A percentile compares a stretch with the other conserved stretches of the same genome.
These are phyloP conservation scores for Fusarium circinatum DNA, from an alignment of 2,329 filamentous ascomycete species.

Conservation along the genomic window DNA sequence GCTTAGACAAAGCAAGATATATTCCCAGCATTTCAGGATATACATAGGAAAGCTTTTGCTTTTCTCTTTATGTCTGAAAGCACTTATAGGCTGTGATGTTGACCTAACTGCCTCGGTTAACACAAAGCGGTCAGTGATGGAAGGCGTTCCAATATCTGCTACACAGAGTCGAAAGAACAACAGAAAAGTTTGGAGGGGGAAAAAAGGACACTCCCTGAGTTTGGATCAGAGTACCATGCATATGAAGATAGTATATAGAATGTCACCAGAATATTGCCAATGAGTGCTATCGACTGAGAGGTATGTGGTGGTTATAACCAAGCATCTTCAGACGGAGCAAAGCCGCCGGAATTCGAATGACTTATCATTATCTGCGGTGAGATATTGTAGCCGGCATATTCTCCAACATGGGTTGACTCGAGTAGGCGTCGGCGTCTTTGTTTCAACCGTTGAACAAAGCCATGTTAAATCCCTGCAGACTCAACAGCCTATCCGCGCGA, in stretches of 20 bases:
- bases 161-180: neutral
- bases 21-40: neutral
- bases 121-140: conserved; percentile 12
- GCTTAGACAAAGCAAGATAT: neutral
- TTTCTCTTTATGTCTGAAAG: neutral
- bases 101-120: neutral
- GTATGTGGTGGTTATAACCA: neutral
- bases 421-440: neutral
- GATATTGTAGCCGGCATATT: neutral
- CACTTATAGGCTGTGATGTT: neutral
- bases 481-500: conserved; percentile 3
- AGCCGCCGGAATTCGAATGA: neutral
- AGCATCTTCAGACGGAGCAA: neutral
- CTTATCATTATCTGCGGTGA: neutral
- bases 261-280: neutral
- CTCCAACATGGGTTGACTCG: neutral
- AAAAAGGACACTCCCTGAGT: too few species aligned
- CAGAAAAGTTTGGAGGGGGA: neutral
- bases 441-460: conserved; percentile 8
- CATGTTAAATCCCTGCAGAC: conserved; percentile 3
- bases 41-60: neutral
- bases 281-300: neutral
- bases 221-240: neutral
- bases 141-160: neutral
- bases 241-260: neutral